phyloP scores from a whole-genome alignment of 305 asterid species.

The Solanum chacoense region DNA sequence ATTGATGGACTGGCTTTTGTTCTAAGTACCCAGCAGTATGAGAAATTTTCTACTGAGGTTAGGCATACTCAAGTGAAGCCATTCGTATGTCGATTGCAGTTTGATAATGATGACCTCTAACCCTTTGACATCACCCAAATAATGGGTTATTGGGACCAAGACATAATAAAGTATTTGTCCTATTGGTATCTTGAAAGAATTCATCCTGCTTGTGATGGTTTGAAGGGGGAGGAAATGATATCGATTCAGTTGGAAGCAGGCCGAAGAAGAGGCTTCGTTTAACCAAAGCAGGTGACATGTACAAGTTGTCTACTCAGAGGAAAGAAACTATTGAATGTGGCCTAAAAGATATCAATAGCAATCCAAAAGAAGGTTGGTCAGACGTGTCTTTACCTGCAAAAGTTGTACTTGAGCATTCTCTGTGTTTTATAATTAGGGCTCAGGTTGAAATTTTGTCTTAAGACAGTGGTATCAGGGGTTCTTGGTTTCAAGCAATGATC shows the following conservation, averaged over 20 bases:
- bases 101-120: constrained; percentile 50
- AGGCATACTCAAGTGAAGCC: constrained; percentile 31
- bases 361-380: constrained; percentile 11
- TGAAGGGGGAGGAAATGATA: constrained; percentile 15
- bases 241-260: constrained; percentile 29
- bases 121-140: constrained; percentile 52
- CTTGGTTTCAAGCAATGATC: constrained; percentile 75
- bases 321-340: constrained; percentile 9
- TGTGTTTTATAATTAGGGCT: constrained; percentile 44
- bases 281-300: constrained; percentile 26
- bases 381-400: constrained; percentile 4
- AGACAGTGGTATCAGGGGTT: constrained; percentile 85
- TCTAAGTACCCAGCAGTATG: constrained; percentile 79
- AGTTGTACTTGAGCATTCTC: constrained; percentile 1
- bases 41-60: constrained; percentile 30
- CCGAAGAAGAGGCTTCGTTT: constrained; percentile 51
- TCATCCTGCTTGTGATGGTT: constrained; percentile 12
- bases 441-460: constrained; percentile 71
- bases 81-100: constrained; percentile 63
- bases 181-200: background rate
- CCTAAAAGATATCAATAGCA: constrained; percentile 4
- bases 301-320: constrained; percentile 13
- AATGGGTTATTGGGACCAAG: constrained; percentile 75
- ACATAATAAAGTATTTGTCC: constrained; percentile 25
- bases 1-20: constrained; percentile 84